These are phyloP conservation scores for Lasiodiplodia sp. DNA, from an alignment of 2,329 filamentous ascomycete species.

Conservation along the genomic window DNA sequence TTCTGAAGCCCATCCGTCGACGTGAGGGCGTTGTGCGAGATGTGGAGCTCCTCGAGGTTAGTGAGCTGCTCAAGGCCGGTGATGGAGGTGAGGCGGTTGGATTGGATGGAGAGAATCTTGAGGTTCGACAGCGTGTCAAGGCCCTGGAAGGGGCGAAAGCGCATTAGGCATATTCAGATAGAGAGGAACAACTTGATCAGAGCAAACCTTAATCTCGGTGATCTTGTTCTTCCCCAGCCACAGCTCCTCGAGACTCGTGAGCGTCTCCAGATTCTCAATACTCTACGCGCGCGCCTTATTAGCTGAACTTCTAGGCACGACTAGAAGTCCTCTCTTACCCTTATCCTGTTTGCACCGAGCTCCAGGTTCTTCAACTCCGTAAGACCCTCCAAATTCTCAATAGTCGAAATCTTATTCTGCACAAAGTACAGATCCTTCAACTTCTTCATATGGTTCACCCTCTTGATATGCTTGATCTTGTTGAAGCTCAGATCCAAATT, in stretches of 20 bases:
- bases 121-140: conserved; percentile 79
- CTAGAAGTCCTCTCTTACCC: conserved; percentile 43
- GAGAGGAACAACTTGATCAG: neutral
- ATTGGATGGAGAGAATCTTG: conserved; percentile 90
- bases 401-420: conserved; percentile 89
- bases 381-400: conserved; percentile 82
- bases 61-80: conserved; percentile 76
- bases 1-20: conserved; percentile 72
- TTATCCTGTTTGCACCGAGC: conserved; percentile 89
- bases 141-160: conserved; percentile 51
- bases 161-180: neutral
- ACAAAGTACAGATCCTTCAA: conserved; percentile 90
- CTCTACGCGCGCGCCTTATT: conserved; percentile 38
- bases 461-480: conserved; percentile 98
- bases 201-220: conserved; percentile 71
- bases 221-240: conserved; percentile 99
- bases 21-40: conserved; percentile 91
- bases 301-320: neutral
- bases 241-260: conserved; percentile 82
- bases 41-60: conserved; percentile 89
- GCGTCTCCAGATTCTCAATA: conserved; percentile 81
- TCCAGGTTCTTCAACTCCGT: conserved; percentile 82
- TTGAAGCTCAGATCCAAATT: conserved; percentile 95
- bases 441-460: conserved; percentile 77
- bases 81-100: conserved; percentile 85